These are phyloP conservation scores for Auricularia heimuer DNA, from an alignment of 768 basidiomycete species.

Conservation along the genomic window DNA sequence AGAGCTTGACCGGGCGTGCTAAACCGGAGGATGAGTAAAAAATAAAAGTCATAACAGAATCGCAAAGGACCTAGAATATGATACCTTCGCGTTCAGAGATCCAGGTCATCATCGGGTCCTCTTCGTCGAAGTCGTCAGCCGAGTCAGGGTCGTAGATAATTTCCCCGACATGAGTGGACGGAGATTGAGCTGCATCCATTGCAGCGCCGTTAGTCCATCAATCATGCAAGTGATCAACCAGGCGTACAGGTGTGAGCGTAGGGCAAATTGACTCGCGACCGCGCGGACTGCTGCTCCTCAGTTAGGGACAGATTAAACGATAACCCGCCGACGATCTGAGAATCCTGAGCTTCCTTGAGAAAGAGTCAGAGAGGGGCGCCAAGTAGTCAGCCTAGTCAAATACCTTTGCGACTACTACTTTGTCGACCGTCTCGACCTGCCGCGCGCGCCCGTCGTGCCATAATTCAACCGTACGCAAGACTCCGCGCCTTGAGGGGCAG, in stretches of 20 bases:
- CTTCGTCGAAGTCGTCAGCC: slow-evolving; percentile 90
- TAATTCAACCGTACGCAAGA: slow-evolving; percentile 55
- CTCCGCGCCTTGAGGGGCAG: slow-evolving; percentile 42
- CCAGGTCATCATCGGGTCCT: slow-evolving; percentile 91
- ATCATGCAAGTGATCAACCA: too few relatives aligned
- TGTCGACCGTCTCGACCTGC: slow-evolving; percentile 26
- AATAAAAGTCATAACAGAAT: too few relatives aligned
- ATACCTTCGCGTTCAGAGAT: slow-evolving; percentile 39
- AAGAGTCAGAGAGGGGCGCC: slow-evolving; percentile 9
- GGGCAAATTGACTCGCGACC: slow-evolving; percentile 78
- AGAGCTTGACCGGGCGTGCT: too few relatives aligned
- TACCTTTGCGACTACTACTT: not conserved
- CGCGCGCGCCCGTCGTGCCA: slow-evolving; percentile 32
- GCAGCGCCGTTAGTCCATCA: too few relatives aligned
- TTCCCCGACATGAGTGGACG: slow-evolving; percentile 24
- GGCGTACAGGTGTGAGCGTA: slow-evolving; percentile 74
- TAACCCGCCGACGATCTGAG: slow-evolving; percentile 19
- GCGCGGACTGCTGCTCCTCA: slow-evolving; percentile 64
- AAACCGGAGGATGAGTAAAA: too few relatives aligned
- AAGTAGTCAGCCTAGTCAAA: not conserved
- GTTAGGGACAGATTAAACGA: slow-evolving; percentile 87
- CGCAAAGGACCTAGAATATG: not conserved
- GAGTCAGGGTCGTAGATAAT: slow-evolving; percentile 91
- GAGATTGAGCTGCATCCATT: not conserved
- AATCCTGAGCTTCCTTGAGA: slow-evolving; percentile 13